A percentile compares a stretch with the other conserved stretches of the same genome.
These are phyloP conservation scores for Plantago lanceolata DNA, from an alignment of 305 asterid genomes.

Conservation along the genomic window DNA sequence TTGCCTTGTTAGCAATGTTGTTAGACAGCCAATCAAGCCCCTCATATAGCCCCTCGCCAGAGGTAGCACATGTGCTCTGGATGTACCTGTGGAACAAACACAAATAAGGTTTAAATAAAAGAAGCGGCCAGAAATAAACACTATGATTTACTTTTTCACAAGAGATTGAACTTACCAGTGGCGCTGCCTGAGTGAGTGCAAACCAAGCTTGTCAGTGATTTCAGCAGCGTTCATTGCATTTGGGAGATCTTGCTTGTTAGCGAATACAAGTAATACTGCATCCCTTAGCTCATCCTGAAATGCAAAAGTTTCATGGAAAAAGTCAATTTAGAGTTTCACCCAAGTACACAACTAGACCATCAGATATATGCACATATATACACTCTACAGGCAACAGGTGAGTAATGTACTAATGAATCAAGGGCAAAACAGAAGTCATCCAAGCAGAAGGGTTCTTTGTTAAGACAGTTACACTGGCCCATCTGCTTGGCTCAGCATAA, in stretches of 20 bases:
- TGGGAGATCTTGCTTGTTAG: constrained; percentile 77
- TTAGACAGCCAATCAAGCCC: constrained; percentile 76
- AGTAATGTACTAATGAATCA: background rate
- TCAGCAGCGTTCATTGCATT: constrained; percentile 85
- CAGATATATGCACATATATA: background rate
- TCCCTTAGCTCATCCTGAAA: constrained; percentile 68
- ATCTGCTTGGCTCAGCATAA: too few species aligned
- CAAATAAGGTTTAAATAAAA: background rate
- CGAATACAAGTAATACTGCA: constrained; percentile 71
- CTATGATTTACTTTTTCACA: background rate
- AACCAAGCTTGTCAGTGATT: constrained; percentile 72
- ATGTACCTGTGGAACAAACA: constrained; percentile 48
- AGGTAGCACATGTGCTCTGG: constrained; percentile 79
- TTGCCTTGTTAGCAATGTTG: constrained; percentile 72
- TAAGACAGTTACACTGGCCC: too few species aligned
- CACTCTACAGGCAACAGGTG: background rate
- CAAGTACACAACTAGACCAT: background rate
- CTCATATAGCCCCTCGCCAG: constrained; percentile 75
- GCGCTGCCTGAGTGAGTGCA: constrained; percentile 79
- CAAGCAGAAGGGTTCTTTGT: background rate
- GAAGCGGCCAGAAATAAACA: background rate
- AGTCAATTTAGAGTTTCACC: constrained; percentile 6
- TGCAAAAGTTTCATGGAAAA: constrained; percentile 16
- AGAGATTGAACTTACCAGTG: constrained; percentile 48
- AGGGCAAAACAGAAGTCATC: background rate